Conservation (phyloP, 108 stramenopile genomes). For the Conticribra guillardii region DNA sequence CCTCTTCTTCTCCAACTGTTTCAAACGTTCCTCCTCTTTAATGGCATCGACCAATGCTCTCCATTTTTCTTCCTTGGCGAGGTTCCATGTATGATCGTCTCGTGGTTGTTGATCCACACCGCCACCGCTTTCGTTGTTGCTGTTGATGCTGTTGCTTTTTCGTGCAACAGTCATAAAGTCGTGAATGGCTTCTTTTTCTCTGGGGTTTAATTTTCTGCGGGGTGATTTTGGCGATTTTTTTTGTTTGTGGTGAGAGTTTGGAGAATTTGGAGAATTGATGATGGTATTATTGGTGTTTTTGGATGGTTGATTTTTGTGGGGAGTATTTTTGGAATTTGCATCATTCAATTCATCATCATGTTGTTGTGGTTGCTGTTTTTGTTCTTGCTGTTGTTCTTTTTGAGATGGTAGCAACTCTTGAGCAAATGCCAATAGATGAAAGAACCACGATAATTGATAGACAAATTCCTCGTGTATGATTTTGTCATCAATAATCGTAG, state of each 20-base stretch:
- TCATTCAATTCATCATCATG: background rate
- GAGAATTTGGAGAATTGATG: background rate
- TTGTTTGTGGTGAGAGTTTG: conserved; percentile 11
- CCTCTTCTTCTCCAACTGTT: conserved; percentile 2
- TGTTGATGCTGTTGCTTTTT: background rate
- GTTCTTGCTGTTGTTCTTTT: background rate
- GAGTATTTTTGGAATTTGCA: background rate
- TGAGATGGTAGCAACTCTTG: background rate
- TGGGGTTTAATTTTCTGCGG: background rate
- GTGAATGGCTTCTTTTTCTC: conserved; percentile 16
- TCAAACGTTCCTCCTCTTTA: conserved; percentile 14
- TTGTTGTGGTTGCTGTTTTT: background rate
- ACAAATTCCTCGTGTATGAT: conserved; percentile 25
- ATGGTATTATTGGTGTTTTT: no score
- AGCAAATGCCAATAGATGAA: conserved; percentile 20
- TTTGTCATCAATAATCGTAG: background rate
- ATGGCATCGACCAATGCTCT: conserved; percentile 22
- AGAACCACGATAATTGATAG: conserved; percentile 38
- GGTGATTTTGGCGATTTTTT: no score
- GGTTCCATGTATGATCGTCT: background rate
- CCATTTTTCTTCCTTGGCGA: conserved; percentile 11
- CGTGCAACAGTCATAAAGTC: conserved; percentile 18
- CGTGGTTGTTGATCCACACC: background rate
- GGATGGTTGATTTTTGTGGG: no score
- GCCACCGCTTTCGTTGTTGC: background rate